Evolutionary conservation across 1,284 basidiomycete genomes (phyloP).

Genomic region (Cryptococcus amylolentus): DNA sequence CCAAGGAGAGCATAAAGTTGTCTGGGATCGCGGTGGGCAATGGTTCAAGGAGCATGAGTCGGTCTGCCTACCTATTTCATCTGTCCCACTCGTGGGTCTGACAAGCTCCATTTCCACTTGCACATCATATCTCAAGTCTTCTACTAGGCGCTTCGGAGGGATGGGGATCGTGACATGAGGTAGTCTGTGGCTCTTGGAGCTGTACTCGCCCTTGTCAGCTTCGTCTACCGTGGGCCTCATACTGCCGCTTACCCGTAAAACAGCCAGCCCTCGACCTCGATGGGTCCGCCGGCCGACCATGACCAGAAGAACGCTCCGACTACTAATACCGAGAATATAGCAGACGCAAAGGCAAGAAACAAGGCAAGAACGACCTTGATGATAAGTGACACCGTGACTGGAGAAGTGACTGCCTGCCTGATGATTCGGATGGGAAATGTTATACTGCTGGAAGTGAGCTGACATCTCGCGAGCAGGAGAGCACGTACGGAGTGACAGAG

Average conservation of each 20-base stretch:
- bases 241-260: constrained; percentile 37
- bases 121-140: constrained; percentile 48
- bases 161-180: constrained; percentile 44
- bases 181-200: constrained; percentile 35
- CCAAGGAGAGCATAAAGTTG: constrained; percentile 49
- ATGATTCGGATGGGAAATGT: constrained; percentile 36
- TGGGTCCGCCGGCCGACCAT: constrained; percentile 42
- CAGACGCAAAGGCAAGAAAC: constrained; percentile 34
- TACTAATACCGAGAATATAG: constrained; percentile 40
- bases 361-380: constrained; percentile 38
- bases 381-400: constrained; percentile 42
- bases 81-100: constrained; percentile 26
- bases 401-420: constrained; percentile 37
- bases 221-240: background rate
- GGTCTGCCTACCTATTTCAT: constrained; percentile 36
- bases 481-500: constrained; percentile 33
- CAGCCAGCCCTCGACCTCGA: constrained; percentile 50
- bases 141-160: constrained; percentile 34
- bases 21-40: constrained; percentile 10
- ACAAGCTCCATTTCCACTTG: constrained; percentile 49
- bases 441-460: constrained; percentile 23
- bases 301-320: constrained; percentile 49
- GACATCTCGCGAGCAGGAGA: background rate
- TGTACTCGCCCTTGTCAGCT: constrained; percentile 6
- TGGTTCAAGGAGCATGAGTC: background rate